phyloP scores from a whole-genome alignment of 2,329 filamentous ascomycete species.

The Alternaria arborescens region DNA sequence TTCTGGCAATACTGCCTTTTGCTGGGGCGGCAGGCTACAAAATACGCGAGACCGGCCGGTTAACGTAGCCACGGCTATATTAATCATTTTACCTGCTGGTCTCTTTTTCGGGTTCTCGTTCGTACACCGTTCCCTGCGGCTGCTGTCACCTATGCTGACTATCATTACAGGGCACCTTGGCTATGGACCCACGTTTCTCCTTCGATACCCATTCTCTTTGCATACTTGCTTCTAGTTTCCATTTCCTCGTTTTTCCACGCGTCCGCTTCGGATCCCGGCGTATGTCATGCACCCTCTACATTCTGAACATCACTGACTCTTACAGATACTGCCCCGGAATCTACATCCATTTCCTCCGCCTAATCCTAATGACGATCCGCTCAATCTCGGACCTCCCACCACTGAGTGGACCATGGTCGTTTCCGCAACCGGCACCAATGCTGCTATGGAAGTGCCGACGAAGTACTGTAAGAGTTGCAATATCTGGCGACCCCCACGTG shows the following conservation, averaged over 20 bases:
- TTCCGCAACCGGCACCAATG: conserved; percentile 74
- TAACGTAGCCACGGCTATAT: conserved; percentile 83
- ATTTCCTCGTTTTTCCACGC: conserved; percentile 94
- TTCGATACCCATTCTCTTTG: conserved; percentile 87
- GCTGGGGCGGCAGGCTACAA: conserved; percentile 82
- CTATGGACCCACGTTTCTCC: conserved; percentile 87
- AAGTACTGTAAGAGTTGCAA: conserved; percentile 99
- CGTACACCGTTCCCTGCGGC: conserved; percentile 38
- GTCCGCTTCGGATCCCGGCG: conserved; percentile 89
- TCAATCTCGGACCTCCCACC: conserved; percentile 81
- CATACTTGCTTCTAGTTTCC: conserved; percentile 89
- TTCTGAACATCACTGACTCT: conserved; percentile 25
- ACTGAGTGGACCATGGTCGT: conserved; percentile 96
- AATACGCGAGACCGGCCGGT: conserved; percentile 88
- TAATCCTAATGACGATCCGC: conserved; percentile 79
- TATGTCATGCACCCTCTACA: conserved; percentile 61
- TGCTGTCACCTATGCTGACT: conserved; percentile 25
- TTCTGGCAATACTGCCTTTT: conserved; percentile 91
- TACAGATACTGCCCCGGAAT: conserved; percentile 88
- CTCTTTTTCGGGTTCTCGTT: conserved; percentile 87
- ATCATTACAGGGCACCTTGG: conserved; percentile 70
- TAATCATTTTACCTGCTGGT: conserved; percentile 79
- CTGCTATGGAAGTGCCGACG: conserved; percentile 96
- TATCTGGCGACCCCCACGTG: conserved; percentile 94
- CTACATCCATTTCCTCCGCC: conserved; percentile 85